These are phyloP conservation scores for Sporobolomyces phaffii DNA, from an alignment of 768 basidiomycete species.

Conservation along the genomic window DNA sequence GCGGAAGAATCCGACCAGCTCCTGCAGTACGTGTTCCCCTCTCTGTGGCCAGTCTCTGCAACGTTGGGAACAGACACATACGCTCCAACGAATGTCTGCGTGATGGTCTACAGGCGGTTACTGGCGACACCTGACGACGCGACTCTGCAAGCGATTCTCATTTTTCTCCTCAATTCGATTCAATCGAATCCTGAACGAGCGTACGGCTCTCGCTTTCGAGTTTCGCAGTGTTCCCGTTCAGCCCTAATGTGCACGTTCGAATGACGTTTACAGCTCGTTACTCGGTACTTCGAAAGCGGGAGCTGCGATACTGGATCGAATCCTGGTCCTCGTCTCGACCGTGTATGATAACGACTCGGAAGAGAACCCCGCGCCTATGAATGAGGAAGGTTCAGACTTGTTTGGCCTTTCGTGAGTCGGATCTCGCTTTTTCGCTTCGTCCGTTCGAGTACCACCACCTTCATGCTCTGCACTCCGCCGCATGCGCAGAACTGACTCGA, in stretches of 20 bases:
- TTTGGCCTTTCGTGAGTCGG: slow-evolving; percentile 6
- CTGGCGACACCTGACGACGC: slow-evolving; percentile 30
- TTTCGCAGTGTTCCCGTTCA: too few relatives aligned
- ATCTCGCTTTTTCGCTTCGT: neutral
- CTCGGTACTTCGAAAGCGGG: slow-evolving; percentile 23
- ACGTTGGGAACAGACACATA: too few relatives aligned
- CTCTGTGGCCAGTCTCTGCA: too few relatives aligned
- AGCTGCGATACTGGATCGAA: slow-evolving; percentile 14
- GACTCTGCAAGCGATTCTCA: slow-evolving; percentile 22
- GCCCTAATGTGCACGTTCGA: too few relatives aligned
- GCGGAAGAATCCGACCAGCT: slow-evolving; percentile 7
- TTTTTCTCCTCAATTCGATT: slow-evolving; percentile 31
- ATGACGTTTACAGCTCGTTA: too few relatives aligned
- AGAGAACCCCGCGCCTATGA: neutral
- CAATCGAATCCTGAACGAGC: slow-evolving; percentile 5
- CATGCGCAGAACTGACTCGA: too few relatives aligned
- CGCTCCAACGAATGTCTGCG: neutral
- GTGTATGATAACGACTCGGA: slow-evolving; percentile 17
- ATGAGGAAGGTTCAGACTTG: neutral
- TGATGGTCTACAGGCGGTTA: slow-evolving; percentile 6
- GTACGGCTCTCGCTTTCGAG: neutral
- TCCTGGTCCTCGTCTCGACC: slow-evolving; percentile 7
- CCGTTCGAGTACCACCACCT: too few relatives aligned
- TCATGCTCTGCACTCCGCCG: too few relatives aligned
- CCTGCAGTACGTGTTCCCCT: neutral